Evolutionary conservation across 257 asterid genomes (phyloP), one percentile per base, ranked within the genome.

Genomic region (Jasminum sambac): DNA sequence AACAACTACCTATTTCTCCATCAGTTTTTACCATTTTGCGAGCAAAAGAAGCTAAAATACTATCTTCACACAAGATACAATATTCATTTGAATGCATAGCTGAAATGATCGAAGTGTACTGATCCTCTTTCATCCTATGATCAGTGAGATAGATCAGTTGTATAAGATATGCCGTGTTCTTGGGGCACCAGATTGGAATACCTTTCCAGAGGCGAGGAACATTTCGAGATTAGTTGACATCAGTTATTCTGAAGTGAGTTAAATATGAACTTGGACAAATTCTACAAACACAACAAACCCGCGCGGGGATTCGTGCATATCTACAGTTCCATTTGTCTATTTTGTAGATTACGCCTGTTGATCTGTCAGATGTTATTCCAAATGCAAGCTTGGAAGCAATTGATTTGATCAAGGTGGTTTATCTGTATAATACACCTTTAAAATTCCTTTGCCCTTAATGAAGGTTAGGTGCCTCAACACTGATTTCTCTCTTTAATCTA

Each of bases 121-220:
- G 65, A 60, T 75, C 67, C 37, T 58, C 52, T 77, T 72, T 26
- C 63, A 14, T 69, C 62, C 62, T 55, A 58, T 80, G 76, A 37
- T 43, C 92, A 94, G 97, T 83, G 98, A 89, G 85, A 84, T 94
- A 43, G 97, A 94, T 80, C 98, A 94, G 84, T 74, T 94, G 69
- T 86, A 87, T 90, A 94, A 94, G 88, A 94, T 89, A 74, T 88
- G 96, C 76, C 84, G 96, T 76, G 90, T 94, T 64, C 91, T 91
- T 80, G 97, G 97, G 42, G 84, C 83, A 59, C 95, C 96, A 39
- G 95, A 91, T 76, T 86, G 96, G 96, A 89, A 81, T 68, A 72
- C 82, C 70, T 90, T 94, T 76, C 96, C 92, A 12, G 91, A 81
- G 73, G 96, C 90, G 11, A 83, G 83, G 66, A 94, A 87, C 73